These are phyloP conservation scores for Malus sylvestris DNA, from an alignment of 306 rosid species.

Conservation along the genomic window DNA sequence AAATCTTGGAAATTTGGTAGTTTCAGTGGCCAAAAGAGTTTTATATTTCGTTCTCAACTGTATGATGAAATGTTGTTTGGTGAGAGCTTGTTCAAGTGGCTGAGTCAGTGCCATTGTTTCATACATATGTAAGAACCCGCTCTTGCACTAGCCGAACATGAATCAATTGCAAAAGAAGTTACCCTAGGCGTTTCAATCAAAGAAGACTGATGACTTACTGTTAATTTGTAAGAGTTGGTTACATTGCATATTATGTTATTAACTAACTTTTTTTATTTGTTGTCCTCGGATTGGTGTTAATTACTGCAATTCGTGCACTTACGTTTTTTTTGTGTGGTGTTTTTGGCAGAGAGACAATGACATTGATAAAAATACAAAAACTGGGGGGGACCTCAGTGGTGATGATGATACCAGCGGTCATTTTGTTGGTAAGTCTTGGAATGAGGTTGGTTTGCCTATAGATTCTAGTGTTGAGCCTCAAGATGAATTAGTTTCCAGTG, in stretches of 20 bases:
- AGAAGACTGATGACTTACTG: constrained; percentile 89
- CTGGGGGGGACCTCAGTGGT: constrained; percentile 8
- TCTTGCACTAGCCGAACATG: constrained; percentile 71
- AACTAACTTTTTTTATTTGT: background rate
- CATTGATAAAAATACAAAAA: constrained; percentile 17
- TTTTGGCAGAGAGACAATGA: constrained; percentile 23
- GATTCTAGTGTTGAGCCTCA: constrained; percentile 21
- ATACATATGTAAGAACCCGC: constrained; percentile 79
- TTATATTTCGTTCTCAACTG: constrained; percentile 17
- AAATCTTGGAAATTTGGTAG: background rate
- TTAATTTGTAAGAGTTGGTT: constrained; percentile 99
- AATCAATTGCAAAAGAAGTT: constrained; percentile 90
- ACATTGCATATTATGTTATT: constrained; percentile 23
- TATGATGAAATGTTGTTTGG: constrained; percentile 38
- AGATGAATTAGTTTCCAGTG: constrained; percentile 22
- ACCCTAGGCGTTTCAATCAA: constrained; percentile 82
- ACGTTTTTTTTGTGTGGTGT: constrained; percentile 1
- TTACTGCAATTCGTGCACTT: constrained; percentile 14
- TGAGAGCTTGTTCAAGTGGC: constrained; percentile 67
- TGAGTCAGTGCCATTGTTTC: constrained; percentile 67
- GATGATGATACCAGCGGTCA: constrained; percentile 3
- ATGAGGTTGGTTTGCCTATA: constrained; percentile 28
- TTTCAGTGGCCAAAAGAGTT: constrained; percentile 36
- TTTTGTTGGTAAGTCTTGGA: constrained; percentile 7
- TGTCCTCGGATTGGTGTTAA: background rate